Evolutionary conservation across 345 rosid species (phyloP).

Genomic region (Garcia nutans): DNA sequence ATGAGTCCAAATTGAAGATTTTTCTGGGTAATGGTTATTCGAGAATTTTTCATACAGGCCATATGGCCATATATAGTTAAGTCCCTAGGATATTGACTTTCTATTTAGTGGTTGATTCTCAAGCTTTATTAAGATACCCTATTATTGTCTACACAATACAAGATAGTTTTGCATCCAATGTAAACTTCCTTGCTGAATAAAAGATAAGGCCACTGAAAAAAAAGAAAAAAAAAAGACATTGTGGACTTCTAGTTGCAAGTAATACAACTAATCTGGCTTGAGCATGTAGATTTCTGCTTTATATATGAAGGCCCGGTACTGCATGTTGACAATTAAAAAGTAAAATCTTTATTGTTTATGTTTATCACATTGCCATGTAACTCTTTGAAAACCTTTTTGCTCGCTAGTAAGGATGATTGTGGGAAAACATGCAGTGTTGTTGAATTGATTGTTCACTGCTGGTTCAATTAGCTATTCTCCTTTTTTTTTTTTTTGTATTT

Average conservation of each 20-base stretch:
- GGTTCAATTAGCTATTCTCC: too few species aligned
- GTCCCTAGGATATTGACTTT: not conserved
- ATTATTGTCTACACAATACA: not conserved
- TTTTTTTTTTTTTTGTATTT: too few species aligned
- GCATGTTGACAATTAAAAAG: not conserved
- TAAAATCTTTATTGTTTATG: not conserved
- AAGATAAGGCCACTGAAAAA: not conserved
- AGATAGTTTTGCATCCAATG: not conserved
- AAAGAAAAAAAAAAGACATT: not conserved
- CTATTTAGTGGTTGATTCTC: not conserved
- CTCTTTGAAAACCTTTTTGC: not conserved
- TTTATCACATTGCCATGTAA: not conserved
- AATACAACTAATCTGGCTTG: not conserved
- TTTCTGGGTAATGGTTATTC: not conserved
- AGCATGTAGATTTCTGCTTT: not conserved
- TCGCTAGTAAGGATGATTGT: not conserved
- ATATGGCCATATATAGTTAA: not conserved
- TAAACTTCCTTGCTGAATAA: not conserved
- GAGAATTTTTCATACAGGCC: not conserved
- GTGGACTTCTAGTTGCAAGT: not conserved
- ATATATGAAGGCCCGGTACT: not conserved
- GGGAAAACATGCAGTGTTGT: not conserved
- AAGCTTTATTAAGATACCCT: not conserved
- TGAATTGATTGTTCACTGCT: not conserved
- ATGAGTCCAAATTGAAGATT: not conserved